These are phyloP conservation scores for Cadophora malorum DNA, from an alignment of 2,329 filamentous ascomycete species.

Conservation along the genomic window DNA sequence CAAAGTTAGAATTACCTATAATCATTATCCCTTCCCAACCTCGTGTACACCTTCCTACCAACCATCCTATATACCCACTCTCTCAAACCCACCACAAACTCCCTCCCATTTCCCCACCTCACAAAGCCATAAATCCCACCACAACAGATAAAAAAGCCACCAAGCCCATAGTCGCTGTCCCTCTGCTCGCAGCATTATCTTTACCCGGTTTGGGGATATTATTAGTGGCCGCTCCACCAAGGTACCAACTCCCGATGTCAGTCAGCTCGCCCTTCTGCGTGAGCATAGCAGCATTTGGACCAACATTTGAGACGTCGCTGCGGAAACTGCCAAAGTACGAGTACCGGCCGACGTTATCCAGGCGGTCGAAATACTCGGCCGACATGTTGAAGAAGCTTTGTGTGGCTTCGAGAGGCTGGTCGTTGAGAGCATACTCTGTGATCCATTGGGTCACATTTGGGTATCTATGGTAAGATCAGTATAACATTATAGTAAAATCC, in stretches of 20 bases:
- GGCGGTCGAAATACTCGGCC: constrained; percentile 69
- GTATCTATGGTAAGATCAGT: constrained; percentile 46
- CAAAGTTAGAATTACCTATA: neutral
- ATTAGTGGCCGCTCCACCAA: constrained; percentile 58
- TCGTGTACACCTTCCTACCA: neutral
- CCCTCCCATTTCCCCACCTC: neutral
- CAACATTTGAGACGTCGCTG: constrained; percentile 73
- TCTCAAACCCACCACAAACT: neutral
- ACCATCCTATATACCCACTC: neutral
- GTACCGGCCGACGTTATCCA: constrained; percentile 69
- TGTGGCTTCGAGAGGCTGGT: constrained; percentile 61
- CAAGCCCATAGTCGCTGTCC: neutral
- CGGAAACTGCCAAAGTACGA: constrained; percentile 72
- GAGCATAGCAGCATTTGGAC: constrained; percentile 74
- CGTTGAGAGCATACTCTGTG: constrained; percentile 73
- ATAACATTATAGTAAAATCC: too few species aligned
- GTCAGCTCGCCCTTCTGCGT: constrained; percentile 72
- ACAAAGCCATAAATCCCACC: constrained; percentile 18
- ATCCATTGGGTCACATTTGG: constrained; percentile 73
- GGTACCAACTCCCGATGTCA: constrained; percentile 78
- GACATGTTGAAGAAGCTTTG: constrained; percentile 73
- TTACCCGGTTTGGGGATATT: constrained; percentile 33
- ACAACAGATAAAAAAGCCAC: constrained; percentile 18
- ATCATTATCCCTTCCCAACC: constrained; percentile 8
- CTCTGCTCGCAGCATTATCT: constrained; percentile 4